These are phyloP conservation scores for Claviceps sp. DNA, from an alignment of 2,329 filamentous ascomycete species.

Conservation along the genomic window DNA sequence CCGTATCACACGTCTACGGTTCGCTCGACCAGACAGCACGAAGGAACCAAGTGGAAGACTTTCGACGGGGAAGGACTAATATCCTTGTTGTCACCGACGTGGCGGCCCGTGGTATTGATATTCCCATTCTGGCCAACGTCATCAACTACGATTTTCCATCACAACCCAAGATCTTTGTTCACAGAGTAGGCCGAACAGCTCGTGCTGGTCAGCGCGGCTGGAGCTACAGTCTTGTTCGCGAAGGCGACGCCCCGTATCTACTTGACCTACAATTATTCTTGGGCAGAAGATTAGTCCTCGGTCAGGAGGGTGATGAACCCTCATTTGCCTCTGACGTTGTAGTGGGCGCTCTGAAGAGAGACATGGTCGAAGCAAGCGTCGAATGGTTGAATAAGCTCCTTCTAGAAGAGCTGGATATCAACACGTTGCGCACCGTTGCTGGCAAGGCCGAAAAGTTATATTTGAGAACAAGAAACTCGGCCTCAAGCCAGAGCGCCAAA, in stretches of 20 bases:
- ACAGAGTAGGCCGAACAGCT: constrained; percentile 90
- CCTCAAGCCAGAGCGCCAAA: constrained; percentile 81
- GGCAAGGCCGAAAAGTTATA: constrained; percentile 89
- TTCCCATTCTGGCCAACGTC: constrained; percentile 87
- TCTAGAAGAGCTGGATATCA: constrained; percentile 61
- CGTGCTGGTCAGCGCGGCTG: constrained; percentile 86
- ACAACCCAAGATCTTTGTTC: constrained; percentile 92
- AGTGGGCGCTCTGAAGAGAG: constrained; percentile 61
- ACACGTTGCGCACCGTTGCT: constrained; percentile 56
- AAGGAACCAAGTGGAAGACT: constrained; percentile 83
- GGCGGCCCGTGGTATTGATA: constrained; percentile 93
- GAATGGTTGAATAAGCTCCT: constrained; percentile 78
- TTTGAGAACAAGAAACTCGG: constrained; percentile 75
- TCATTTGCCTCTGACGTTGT: constrained; percentile 77
- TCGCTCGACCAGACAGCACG: constrained; percentile 88
- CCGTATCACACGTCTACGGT: constrained; percentile 89
- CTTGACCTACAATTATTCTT: constrained; percentile 91
- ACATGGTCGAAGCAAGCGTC: constrained; percentile 57
- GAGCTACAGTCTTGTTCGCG: constrained; percentile 85
- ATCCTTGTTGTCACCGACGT: constrained; percentile 95
- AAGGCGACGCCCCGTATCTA: constrained; percentile 81
- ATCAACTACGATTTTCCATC: constrained; percentile 98
- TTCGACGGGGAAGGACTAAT: constrained; percentile 70
- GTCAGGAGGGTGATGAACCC: constrained; percentile 46
- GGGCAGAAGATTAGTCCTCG: constrained; percentile 67